These are phyloP conservation scores for Pluteus cervinus DNA, from an alignment of 768 basidiomycete species.

Conservation along the genomic window DNA sequence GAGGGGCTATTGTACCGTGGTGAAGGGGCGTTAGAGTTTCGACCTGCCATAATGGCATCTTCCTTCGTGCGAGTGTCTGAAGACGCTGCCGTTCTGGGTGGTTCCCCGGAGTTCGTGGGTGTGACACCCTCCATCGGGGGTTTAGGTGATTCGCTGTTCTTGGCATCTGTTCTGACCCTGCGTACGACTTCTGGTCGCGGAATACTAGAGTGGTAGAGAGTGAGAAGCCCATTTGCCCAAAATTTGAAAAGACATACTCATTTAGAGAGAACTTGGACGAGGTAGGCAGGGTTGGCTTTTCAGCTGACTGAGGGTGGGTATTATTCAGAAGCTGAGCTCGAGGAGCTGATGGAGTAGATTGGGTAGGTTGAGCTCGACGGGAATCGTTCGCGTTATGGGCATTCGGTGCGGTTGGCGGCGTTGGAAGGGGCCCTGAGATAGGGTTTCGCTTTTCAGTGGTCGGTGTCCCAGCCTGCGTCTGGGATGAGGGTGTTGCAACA, in stretches of 20 bases:
- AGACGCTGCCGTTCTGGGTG: too few relatives aligned
- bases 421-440: slow-evolving; percentile 22
- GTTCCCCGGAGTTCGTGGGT: too few relatives aligned
- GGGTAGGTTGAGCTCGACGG: slow-evolving; percentile 30
- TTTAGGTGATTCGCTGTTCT: slow-evolving; percentile 28
- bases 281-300: slow-evolving; percentile 21
- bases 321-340: slow-evolving; percentile 44
- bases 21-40: slow-evolving; percentile 6
- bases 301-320: slow-evolving; percentile 19
- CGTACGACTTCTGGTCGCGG: slow-evolving; percentile 79
- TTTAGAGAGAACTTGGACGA: slow-evolving; percentile 62
- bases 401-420: slow-evolving; percentile 35
- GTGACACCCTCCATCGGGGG: too few relatives aligned
- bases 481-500: slow-evolving; percentile 24
- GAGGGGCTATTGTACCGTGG: slow-evolving; percentile 24
- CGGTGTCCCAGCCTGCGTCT: slow-evolving; percentile 17
- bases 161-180: slow-evolving; percentile 40
- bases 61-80: too few relatives aligned
- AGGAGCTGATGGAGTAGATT: slow-evolving; percentile 49
- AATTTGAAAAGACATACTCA: slow-evolving; percentile 36
- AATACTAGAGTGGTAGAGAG: slow-evolving; percentile 36
- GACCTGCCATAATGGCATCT: too few relatives aligned
- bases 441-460: slow-evolving; percentile 30
- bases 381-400: slow-evolving; percentile 26
- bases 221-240: slow-evolving; percentile 1